phyloP scores from a whole-genome alignment of 2,329 filamentous ascomycete genomes.

The Clonostachys byssicola region DNA sequence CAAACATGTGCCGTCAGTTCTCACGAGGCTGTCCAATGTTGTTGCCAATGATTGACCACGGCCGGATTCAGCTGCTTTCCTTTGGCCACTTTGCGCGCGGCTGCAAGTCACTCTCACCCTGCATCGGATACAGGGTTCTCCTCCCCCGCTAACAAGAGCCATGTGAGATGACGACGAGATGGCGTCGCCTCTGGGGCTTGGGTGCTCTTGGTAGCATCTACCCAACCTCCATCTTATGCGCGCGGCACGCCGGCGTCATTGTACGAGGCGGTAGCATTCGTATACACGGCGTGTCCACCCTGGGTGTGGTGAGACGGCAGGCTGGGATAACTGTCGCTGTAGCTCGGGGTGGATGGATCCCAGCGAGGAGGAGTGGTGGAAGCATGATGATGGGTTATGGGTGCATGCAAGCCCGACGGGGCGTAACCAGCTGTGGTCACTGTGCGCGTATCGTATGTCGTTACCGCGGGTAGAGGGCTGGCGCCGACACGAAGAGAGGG shows the following conservation, averaged over 20 bases:
- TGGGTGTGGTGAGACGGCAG: constrained; percentile 27
- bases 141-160: too few relatives aligned
- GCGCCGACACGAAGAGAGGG: constrained; percentile 29
- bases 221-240: constrained; percentile 20
- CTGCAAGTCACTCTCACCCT: neutral
- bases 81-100: neutral
- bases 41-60: neutral
- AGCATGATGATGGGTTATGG: constrained; percentile 28
- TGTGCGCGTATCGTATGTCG: constrained; percentile 30
- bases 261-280: constrained; percentile 25
- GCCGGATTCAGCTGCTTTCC: neutral
- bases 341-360: constrained; percentile 31
- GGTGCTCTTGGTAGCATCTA: neutral
- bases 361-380: constrained; percentile 32
- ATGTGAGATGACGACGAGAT: too few relatives aligned
- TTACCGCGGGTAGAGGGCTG: constrained; percentile 29
- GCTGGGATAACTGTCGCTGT: constrained; percentile 31
- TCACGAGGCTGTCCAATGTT: constrained; percentile 23
- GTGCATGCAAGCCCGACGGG: constrained; percentile 30
- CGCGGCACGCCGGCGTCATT: constrained; percentile 31
- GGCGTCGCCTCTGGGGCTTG: too few relatives aligned
- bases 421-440: constrained; percentile 28
- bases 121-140: too few relatives aligned
- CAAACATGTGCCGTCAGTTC: constrained; percentile 2
- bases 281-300: constrained; percentile 31